Evolutionary conservation across 805 yeast species (phyloP).

Genomic region (Ogataea glucozyma): DNA sequence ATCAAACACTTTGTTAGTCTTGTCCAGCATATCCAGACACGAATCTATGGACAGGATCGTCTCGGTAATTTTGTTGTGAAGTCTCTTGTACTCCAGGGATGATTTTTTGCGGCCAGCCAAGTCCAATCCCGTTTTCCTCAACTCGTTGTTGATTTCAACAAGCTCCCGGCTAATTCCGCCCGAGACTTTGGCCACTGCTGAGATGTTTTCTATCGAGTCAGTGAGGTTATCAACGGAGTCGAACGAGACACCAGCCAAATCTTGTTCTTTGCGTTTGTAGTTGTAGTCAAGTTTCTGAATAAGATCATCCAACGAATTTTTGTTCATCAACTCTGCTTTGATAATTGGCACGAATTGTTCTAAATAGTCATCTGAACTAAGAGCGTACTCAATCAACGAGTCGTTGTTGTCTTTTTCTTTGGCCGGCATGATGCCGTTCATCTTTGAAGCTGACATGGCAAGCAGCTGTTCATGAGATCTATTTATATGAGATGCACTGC

Average conservation of each 20-base stretch:
- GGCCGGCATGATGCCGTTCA: slow-evolving; percentile 5
- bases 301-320: slow-evolving; percentile 56
- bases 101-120: slow-evolving; percentile 62
- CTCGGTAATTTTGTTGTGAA: slow-evolving; percentile 66
- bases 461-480: neutral
- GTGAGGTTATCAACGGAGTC: slow-evolving; percentile 57
- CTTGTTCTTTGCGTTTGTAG: slow-evolving; percentile 60
- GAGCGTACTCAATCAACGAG: slow-evolving; percentile 37
- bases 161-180: slow-evolving; percentile 56
- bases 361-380: slow-evolving; percentile 65
- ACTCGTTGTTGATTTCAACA: slow-evolving; percentile 52
- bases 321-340: slow-evolving; percentile 55
- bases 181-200: slow-evolving; percentile 59
- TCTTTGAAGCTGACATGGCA: neutral
- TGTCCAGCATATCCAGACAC: slow-evolving; percentile 79
- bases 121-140: slow-evolving; percentile 65
- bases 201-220: slow-evolving; percentile 61
- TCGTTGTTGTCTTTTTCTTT: slow-evolving; percentile 16
- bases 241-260: slow-evolving; percentile 62
- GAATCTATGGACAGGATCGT: slow-evolving; percentile 67
- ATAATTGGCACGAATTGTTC: slow-evolving; percentile 80
- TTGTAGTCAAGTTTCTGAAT: slow-evolving; percentile 55
- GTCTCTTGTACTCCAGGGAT: slow-evolving; percentile 60
- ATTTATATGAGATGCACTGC: neutral
- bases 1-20: slow-evolving; percentile 83